phyloP scores from a whole-genome alignment of 257 asterid genomes.

The Solanum pinnatisectum region DNA sequence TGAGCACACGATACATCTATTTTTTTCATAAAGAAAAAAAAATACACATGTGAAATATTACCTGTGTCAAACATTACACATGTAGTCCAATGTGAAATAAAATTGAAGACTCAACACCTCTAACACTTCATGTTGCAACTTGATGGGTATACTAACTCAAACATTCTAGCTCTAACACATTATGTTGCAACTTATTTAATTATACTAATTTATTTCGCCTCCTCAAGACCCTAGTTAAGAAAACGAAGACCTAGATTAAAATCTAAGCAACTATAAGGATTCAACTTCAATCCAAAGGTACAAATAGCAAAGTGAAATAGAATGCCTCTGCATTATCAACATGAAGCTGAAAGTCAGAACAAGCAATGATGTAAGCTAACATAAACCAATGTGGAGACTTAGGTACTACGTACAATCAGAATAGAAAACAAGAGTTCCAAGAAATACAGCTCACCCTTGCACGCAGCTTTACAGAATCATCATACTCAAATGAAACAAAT shows the following conservation, averaged over 20 bases:
- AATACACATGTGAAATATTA: not conserved
- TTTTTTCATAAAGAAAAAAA: no score
- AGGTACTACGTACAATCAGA: not conserved
- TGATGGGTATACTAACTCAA: not conserved
- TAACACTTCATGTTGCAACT: not conserved
- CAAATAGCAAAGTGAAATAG: not conserved
- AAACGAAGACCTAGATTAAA: not conserved
- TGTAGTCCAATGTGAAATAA: not conserved
- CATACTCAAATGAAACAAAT: constrained; percentile 53
- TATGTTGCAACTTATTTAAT: not conserved
- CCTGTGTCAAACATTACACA: not conserved
- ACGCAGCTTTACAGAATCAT: constrained; percentile 28
- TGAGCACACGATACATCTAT: not conserved
- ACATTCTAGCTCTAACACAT: not conserved
- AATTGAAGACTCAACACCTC: not conserved
- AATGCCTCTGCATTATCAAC: not conserved
- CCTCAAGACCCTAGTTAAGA: not conserved
- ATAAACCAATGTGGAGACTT: not conserved
- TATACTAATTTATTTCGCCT: not conserved
- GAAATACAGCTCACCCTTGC: constrained; percentile 48
- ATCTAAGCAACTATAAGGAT: not conserved
- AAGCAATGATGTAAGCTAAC: not conserved
- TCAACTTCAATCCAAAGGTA: not conserved
- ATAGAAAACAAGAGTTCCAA: not conserved
- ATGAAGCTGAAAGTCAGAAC: not conserved